Percentiles rank a stretch among this genome's conserved stretches.
Evolutionary conservation across 2,329 filamentous ascomycete genomes (phyloP).

Genomic region (Scedosporium boydii): DNA sequence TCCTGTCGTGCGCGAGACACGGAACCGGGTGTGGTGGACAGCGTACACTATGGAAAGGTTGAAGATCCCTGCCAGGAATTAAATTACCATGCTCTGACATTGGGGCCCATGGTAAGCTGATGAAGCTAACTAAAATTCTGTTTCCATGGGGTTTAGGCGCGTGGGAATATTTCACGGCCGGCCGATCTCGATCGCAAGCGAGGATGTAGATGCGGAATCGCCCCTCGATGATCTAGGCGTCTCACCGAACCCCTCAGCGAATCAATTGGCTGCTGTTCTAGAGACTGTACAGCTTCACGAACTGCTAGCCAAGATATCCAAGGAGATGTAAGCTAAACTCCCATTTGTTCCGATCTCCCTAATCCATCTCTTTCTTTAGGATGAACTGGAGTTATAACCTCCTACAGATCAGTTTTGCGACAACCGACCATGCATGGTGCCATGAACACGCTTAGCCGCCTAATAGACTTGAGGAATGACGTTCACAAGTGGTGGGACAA

Average conservation of each 20-base stretch:
- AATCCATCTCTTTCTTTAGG: background rate
- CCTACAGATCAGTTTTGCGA: slow-evolving; percentile 22
- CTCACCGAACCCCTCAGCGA: slow-evolving; percentile 27
- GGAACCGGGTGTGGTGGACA: slow-evolving; percentile 49
- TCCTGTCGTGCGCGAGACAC: slow-evolving; percentile 36
- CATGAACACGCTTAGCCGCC: slow-evolving; percentile 20
- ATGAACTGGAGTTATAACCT: slow-evolving; percentile 3
- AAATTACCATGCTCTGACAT: background rate
- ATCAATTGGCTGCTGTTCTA: slow-evolving; percentile 36
- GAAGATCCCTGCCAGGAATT: slow-evolving; percentile 2
- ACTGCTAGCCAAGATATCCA: slow-evolving; percentile 23
- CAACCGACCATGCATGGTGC: slow-evolving; percentile 21
- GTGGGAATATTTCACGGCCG: slow-evolving; percentile 47
- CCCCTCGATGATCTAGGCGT: slow-evolving; percentile 36
- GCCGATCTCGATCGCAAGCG: slow-evolving; percentile 40
- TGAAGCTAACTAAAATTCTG: slow-evolving; percentile 2
- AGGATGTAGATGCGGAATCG: slow-evolving; percentile 43
- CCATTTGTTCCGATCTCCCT: background rate
- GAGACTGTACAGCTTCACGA: slow-evolving; percentile 29
- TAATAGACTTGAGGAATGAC: slow-evolving; percentile 25
- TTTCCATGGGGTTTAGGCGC: slow-evolving; percentile 25
- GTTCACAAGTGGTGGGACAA: slow-evolving; percentile 28
- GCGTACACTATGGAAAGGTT: slow-evolving; percentile 47
- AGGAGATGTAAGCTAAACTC: slow-evolving; percentile 25
- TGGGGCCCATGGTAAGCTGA: too few species aligned